Conservation (phyloP, 768 basidiomycete species). For the Thelephora ganbajun region DNA sequence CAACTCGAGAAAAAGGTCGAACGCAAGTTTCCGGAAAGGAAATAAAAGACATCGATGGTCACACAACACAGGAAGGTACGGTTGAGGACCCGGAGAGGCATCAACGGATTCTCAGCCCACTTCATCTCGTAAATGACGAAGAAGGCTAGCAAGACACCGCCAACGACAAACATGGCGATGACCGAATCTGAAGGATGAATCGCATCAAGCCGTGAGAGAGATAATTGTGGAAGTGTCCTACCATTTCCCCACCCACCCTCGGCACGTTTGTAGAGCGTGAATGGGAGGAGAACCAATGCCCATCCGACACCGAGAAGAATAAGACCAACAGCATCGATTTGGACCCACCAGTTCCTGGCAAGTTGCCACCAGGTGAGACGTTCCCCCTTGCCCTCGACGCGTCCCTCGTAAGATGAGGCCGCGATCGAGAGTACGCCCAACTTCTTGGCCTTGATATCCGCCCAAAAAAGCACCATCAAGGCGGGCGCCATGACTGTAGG, state of each 20-base stretch:
- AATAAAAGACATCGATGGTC: constrained; percentile 16
- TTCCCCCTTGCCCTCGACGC: no score
- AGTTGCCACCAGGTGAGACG: background rate
- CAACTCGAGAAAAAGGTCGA: constrained; percentile 11
- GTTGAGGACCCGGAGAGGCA: constrained; percentile 22
- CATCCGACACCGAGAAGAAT: constrained; percentile 17
- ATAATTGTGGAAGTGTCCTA: constrained; percentile 7
- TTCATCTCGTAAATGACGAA: constrained; percentile 20
- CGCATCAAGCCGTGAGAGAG: constrained; percentile 1
- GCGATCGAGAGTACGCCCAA: constrained; percentile 9
- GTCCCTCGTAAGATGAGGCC: no score
- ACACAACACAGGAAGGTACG: constrained; percentile 17
- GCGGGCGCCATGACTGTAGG: constrained; percentile 13
- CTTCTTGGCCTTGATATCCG: constrained; percentile 13
- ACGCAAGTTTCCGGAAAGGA: constrained; percentile 1
- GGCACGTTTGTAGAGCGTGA: constrained; percentile 14
- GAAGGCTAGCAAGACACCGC: constrained; percentile 14
- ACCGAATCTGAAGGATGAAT: constrained; percentile 16
- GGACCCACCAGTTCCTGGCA: constrained; percentile 13
- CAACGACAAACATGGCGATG: constrained; percentile 19
- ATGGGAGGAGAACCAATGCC: constrained; percentile 18
- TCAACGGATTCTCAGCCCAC: constrained; percentile 20
- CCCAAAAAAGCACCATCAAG: constrained; percentile 17
- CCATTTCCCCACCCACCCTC: constrained; percentile 15
- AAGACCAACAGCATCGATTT: constrained; percentile 18